A percentile compares a stretch with the other conserved stretches of the same genome.
Conservation (phyloP, 1,284 basidiomycete genomes). For the Cystobasidiaceae sp. region DNA sequence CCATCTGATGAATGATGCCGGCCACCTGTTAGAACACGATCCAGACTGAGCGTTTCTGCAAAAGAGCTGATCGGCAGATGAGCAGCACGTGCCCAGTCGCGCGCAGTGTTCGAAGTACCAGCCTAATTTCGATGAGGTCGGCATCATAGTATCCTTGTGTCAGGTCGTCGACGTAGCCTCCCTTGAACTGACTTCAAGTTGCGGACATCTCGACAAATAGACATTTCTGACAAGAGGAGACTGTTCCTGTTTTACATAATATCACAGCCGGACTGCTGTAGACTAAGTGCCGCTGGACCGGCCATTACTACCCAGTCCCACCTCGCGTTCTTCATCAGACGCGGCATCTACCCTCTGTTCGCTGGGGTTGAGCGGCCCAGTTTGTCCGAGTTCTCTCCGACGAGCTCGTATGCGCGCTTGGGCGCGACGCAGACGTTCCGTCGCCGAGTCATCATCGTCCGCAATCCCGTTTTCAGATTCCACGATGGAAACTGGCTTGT, state of each 20-base stretch:
- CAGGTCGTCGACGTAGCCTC: too few species aligned
- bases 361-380: background rate
- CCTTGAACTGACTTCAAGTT: too few species aligned
- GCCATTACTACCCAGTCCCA: background rate
- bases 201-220: too few species aligned
- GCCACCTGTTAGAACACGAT: too few species aligned
- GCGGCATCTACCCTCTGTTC: background rate
- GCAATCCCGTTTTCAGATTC: background rate
- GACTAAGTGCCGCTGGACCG: too few species aligned
- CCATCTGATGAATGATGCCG: too few species aligned
- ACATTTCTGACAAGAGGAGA: background rate
- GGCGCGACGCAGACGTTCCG: background rate
- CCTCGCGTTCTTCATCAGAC: slow-evolving; percentile 29
- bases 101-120: too few species aligned
- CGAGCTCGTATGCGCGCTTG: slow-evolving; percentile 13
- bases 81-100: too few species aligned
- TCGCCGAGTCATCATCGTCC: background rate
- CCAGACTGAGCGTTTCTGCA: too few species aligned
- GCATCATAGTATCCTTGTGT: too few species aligned
- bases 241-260: background rate
- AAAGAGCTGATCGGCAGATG: too few species aligned
- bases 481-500: slow-evolving; percentile 1
- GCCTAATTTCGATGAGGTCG: too few species aligned
- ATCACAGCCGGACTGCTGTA: background rate
- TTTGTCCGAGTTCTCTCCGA: background rate